Conservation (phyloP, 2,329 filamentous ascomycete species). For the Apiospora sp. region DNA sequence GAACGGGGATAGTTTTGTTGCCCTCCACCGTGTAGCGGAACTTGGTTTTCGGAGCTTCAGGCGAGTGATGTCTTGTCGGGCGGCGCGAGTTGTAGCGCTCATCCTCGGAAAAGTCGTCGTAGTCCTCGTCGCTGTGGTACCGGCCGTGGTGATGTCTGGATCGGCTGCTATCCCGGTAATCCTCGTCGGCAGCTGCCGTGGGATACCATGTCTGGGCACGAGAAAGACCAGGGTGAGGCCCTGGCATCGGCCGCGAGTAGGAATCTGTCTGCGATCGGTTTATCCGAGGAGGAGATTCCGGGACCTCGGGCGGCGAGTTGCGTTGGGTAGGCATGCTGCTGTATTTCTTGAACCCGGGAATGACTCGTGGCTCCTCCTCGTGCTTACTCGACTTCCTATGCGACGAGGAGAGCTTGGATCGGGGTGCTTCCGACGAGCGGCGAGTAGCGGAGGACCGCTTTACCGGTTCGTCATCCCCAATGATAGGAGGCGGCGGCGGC, state of each 20-base stretch:
- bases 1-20: conserved; percentile 15
- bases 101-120: conserved; percentile 26
- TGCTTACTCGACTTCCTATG: conserved; percentile 37
- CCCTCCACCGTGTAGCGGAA: conserved; percentile 29
- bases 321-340: conserved; percentile 24
- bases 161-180: conserved; percentile 24
- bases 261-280: conserved; percentile 25
- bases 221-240: conserved; percentile 15
- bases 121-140: conserved; percentile 26
- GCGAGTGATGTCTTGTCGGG: conserved; percentile 23
- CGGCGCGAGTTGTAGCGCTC: conserved; percentile 22
- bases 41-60: conserved; percentile 21
- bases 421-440: conserved; percentile 40
- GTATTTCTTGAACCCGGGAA: conserved; percentile 25
- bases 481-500: conserved; percentile 37
- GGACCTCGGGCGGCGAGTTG: conserved; percentile 13
- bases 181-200: conserved; percentile 9
- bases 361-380: conserved; percentile 4
- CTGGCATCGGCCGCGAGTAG: conserved; percentile 24
- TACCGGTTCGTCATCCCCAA: conserved; percentile 35
- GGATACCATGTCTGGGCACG: conserved; percentile 25
- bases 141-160: conserved; percentile 4
- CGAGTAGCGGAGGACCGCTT: conserved; percentile 36
- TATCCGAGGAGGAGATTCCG: conserved; percentile 26
- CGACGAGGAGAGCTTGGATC: conserved; percentile 32